These are phyloP conservation scores for Naganishia randhawae DNA, from an alignment of 768 basidiomycete genomes.

Conservation along the genomic window DNA sequence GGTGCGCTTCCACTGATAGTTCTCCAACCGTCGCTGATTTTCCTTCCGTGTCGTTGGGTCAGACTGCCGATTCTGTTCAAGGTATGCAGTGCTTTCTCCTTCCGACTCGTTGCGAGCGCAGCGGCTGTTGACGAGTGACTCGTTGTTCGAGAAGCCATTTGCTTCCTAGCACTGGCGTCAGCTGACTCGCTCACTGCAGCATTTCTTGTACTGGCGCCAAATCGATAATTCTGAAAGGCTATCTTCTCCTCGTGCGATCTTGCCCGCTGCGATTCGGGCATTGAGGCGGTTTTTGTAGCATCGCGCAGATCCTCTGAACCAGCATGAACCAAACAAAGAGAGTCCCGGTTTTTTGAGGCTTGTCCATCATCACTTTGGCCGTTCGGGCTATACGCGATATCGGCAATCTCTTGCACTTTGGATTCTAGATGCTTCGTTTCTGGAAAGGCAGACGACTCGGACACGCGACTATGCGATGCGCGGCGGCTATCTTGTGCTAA, in stretches of 20 bases:
- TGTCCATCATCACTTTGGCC: too few relatives aligned
- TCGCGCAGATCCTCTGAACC: background rate
- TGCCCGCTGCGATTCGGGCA: background rate
- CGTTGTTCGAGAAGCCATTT: background rate
- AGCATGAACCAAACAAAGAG: background rate
- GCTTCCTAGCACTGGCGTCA: background rate
- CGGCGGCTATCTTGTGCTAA: too few relatives aligned
- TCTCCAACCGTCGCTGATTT: conserved; percentile 47
- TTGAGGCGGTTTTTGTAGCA: background rate
- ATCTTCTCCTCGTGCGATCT: background rate
- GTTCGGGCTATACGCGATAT: too few relatives aligned
- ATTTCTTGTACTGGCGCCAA: conserved; percentile 1
- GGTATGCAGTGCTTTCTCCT: conserved; percentile 24
- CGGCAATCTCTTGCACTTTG: background rate
- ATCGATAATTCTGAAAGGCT: background rate
- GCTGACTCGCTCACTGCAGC: background rate
- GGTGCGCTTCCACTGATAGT: conserved; percentile 31
- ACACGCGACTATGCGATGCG: background rate
- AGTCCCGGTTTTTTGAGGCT: too few relatives aligned
- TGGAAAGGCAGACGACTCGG: background rate
- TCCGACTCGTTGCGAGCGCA: background rate
- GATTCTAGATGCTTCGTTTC: background rate
- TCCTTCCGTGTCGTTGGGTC: conserved; percentile 44
- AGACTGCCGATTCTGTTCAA: conserved; percentile 38
- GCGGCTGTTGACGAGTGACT: background rate